Conservation (phyloP, 495 filamentous ascomycete species). For the Aspergillus egyptiacus region DNA sequence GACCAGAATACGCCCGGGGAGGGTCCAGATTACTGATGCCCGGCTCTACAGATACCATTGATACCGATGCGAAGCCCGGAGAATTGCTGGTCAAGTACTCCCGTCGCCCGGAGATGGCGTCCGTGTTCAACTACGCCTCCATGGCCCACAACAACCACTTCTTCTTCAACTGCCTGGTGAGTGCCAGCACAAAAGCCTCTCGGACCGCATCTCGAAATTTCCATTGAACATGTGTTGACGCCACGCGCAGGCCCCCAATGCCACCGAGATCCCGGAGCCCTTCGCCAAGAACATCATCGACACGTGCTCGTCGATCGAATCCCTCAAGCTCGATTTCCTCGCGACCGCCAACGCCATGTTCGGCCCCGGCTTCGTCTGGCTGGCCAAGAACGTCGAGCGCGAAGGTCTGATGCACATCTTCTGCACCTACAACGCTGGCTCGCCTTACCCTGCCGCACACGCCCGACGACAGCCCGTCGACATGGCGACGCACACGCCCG, state of each 20-base stretch:
- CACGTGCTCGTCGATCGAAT: constrained; percentile 75
- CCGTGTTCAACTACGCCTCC: constrained; percentile 88
- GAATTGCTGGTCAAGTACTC: constrained; percentile 69
- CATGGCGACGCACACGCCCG: constrained; percentile 60
- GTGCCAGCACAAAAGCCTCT: constrained; percentile 9
- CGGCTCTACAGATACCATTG: constrained; percentile 43
- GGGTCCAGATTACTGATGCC: neutral
- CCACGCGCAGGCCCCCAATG: constrained; percentile 42
- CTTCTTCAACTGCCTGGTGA: constrained; percentile 72
- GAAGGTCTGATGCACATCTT: constrained; percentile 64
- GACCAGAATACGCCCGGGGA: neutral
- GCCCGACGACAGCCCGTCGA: constrained; percentile 74
- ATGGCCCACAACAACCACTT: constrained; percentile 97
- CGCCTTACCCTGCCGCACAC: constrained; percentile 78
- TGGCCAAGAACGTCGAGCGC: constrained; percentile 53
- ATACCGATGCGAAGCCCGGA: constrained; percentile 51
- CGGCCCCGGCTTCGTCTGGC: constrained; percentile 95
- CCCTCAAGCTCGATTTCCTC: constrained; percentile 71
- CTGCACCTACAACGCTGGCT: constrained; percentile 84
- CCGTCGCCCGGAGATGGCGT: constrained; percentile 66
- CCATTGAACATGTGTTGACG: no score
- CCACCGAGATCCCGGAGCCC: constrained; percentile 46
- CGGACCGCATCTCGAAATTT: no score
- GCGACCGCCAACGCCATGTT: constrained; percentile 87
- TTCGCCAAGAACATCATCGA: constrained; percentile 46